phyloP scores from a whole-genome alignment of 1,284 basidiomycete genomes.

The Boletus albobrunnescens region DNA sequence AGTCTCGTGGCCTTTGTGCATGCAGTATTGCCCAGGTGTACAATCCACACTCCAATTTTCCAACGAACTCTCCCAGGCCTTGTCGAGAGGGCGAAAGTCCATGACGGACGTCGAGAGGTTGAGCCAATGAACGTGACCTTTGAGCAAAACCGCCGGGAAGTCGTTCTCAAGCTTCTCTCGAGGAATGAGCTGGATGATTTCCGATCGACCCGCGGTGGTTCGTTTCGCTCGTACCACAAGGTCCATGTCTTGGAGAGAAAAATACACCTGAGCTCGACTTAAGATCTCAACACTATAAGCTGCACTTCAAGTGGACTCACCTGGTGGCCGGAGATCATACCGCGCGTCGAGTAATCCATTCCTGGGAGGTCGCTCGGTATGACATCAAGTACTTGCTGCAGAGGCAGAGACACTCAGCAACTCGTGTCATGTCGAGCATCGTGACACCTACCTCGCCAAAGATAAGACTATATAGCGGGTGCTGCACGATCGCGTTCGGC shows the following conservation, averaged over 20 bases:
- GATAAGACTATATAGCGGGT: slow-evolving; percentile 35
- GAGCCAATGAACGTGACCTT: slow-evolving; percentile 39
- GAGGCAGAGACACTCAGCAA: not conserved
- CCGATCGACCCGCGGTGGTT: not conserved
- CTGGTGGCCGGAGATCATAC: slow-evolving; percentile 20
- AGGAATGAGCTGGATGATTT: slow-evolving; percentile 38
- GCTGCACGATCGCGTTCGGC: slow-evolving; percentile 32
- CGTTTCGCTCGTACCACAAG: slow-evolving; percentile 34
- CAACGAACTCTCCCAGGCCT: slow-evolving; percentile 19
- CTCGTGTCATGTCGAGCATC: not conserved
- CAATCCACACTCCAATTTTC: slow-evolving; percentile 18
- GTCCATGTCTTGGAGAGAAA: slow-evolving; percentile 22
- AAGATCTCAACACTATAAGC: not conserved
- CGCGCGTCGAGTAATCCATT: slow-evolving; percentile 37
- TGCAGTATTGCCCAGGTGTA: slow-evolving; percentile 3
- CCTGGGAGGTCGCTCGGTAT: slow-evolving; percentile 34
- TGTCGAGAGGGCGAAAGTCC: slow-evolving; percentile 36
- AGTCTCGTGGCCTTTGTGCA: slow-evolving; percentile 10
- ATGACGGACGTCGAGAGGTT: slow-evolving; percentile 28
- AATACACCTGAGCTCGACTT: slow-evolving; percentile 26
- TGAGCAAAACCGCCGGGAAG: slow-evolving; percentile 35
- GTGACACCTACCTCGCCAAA: slow-evolving; percentile 27
- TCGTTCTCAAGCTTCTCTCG: slow-evolving; percentile 33
- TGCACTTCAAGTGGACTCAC: slow-evolving; percentile 8
- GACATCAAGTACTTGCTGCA: slow-evolving; percentile 37